Percentiles rank a stretch among this genome's conserved stretches.
Conservation (phyloP, 1,139 yeast genomes). For the Suhomyces anneliseae region DNA sequence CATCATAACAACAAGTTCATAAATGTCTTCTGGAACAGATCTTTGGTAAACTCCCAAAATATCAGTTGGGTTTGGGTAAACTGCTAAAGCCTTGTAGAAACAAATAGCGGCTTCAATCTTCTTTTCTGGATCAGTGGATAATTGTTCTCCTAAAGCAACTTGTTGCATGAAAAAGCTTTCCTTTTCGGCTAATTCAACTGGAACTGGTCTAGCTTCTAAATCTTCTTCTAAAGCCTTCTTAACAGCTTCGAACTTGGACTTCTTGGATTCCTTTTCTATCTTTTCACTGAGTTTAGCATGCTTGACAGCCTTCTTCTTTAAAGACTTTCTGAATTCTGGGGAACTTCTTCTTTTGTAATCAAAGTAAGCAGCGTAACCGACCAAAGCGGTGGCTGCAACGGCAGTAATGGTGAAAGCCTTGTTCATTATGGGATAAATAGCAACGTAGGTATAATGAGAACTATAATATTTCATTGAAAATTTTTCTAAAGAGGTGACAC, state of each 20-base stretch:
- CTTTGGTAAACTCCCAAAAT: constrained; percentile 86
- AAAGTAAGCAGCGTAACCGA: constrained; percentile 84
- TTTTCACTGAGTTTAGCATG: constrained; percentile 58
- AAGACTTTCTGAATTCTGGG: constrained; percentile 73
- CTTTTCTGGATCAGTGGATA: constrained; percentile 55
- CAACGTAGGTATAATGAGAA: neutral
- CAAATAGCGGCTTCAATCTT: constrained; percentile 81
- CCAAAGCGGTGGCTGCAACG: constrained; percentile 49
- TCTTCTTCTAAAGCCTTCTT: constrained; percentile 64
- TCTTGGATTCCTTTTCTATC: constrained; percentile 58
- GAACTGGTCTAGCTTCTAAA: constrained; percentile 70
- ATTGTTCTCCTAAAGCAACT: constrained; percentile 81
- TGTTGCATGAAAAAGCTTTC: constrained; percentile 78
- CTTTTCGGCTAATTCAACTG: constrained; percentile 67
- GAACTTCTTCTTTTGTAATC: constrained; percentile 89
- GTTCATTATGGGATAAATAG: constrained; percentile 27
- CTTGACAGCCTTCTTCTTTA: constrained; percentile 62
- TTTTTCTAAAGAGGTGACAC: constrained; percentile 1
- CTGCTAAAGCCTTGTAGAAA: constrained; percentile 92
- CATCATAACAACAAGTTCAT: constrained; percentile 83
- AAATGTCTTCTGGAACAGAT: constrained; percentile 77
- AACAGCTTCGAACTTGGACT: constrained; percentile 59
- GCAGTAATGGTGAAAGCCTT: constrained; percentile 50
- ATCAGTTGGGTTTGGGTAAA: constrained; percentile 93
- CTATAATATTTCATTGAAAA: constrained; percentile 2